Conservation (phyloP, 768 basidiomycete species). For the Boletus rubropictus region DNA sequence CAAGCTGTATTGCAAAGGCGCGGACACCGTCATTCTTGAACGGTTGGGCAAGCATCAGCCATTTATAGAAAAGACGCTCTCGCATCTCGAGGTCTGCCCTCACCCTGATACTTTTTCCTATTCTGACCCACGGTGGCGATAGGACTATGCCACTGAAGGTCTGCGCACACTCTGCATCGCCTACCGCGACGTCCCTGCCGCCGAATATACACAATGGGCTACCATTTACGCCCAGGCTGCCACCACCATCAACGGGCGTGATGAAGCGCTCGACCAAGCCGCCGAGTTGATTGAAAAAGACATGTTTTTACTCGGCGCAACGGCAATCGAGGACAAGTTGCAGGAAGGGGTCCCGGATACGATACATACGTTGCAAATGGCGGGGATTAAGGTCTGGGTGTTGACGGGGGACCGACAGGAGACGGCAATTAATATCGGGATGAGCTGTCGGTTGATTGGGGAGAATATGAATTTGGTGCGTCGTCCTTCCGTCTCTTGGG, state of each 20-base stretch:
- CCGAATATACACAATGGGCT: constrained; percentile 88
- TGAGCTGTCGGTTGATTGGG: constrained; percentile 94
- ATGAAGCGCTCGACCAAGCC: constrained; percentile 89
- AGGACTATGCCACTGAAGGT: constrained; percentile 97
- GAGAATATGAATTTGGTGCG: constrained; percentile 92
- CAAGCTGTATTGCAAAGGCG: constrained; percentile 94
- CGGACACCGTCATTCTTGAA: constrained; percentile 96
- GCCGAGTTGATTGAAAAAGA: constrained; percentile 97
- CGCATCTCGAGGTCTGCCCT: constrained; percentile 76
- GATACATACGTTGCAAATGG: constrained; percentile 95
- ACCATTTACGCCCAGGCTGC: constrained; percentile 88
- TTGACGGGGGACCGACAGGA: constrained; percentile 97
- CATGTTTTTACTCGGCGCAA: constrained; percentile 87
- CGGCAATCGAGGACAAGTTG: constrained; percentile 97
- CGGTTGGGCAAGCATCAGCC: constrained; percentile 80
- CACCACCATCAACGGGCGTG: constrained; percentile 90
- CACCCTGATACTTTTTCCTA: background rate
- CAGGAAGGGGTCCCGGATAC: constrained; percentile 99
- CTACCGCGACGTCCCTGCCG: constrained; percentile 84
- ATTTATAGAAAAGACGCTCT: constrained; percentile 78
- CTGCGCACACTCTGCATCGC: constrained; percentile 95
- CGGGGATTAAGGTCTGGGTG: constrained; percentile 99
- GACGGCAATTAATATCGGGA: constrained; percentile 98
- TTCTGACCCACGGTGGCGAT: background rate
- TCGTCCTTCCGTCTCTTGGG: background rate